Evolutionary conservation across 805 yeast species (phyloP), one percentile per base, ranked within the genome.

Genomic region (Candida schatavii): DNA sequence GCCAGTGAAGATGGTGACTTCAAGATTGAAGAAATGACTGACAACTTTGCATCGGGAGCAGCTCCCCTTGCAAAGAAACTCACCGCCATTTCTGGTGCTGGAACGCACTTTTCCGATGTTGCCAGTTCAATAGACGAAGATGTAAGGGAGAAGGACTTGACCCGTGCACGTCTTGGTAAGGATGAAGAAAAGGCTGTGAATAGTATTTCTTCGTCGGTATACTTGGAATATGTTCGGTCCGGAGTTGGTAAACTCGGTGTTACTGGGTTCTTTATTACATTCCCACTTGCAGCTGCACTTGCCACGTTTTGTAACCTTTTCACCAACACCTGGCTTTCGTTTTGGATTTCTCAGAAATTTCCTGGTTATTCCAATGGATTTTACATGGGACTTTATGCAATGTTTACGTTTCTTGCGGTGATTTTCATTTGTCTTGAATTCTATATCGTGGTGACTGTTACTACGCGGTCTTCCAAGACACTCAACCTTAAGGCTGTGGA

Each of bases 281-380:
- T 48, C 6, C 37, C 47, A 4, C 48, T 58, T 46, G 45, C 58
- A 26, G 23, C 18, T 4, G 41, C 41, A 10, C 40, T 73, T 13
- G 66, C 74, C 37, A 74, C 77, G 1, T 83, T 81, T 57, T 68
- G 74, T 46, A 70, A 68, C 43, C 59, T 82, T 35, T 80, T 83
- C 54, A 74, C 84, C 34, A 83, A 81, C 56, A 80, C 83, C 15
- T 86, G 95, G 95, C 70, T 89, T 45, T 82, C 95, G 1, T 88
- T 83, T 61, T 88, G 97, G 97, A 71, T 83, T 4, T 72, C 70
- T 15, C 46, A 68, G 39, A 78, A 75, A 56, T 87, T 83, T 54
- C 46, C 59, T 4, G 57, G 59, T 19, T 64, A 66, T 41, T 42
- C 74, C 5, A 66, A 72, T 40, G 75, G 80, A 0, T 80, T 80